Evolutionary conservation across 2,329 filamentous ascomycete species (phyloP), one percentile per base, ranked within the genome.

Genomic region (Talaromyces rugulosus): DNA sequence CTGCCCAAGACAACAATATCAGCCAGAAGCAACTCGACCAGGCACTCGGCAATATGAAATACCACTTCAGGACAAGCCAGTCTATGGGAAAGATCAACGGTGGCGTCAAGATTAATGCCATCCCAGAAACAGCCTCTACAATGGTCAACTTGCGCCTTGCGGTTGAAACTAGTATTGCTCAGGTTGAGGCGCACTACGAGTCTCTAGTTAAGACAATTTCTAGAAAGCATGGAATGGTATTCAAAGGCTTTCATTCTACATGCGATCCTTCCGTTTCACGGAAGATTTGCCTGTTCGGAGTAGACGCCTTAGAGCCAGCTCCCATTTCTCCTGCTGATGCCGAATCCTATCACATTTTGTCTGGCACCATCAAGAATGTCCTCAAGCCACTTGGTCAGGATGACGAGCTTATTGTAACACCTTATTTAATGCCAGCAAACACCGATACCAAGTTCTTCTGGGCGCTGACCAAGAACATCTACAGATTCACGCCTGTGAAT

Each of bases 141-240:
- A 77, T 80, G 1, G 77, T 86, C 47, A 86, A 86, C 68, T 82
- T 85, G 71, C 83, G 84, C 7, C 78, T 86, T 36, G 83, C 82
- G n/a, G 76, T 83, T n/a, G 82, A 84, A 63, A 79, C 83, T 64
- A 78, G 78, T 1, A 78, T 81, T 3, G 70, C 78, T 11, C 70
- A 75, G 28, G 74, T 84, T 2, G 79, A 78, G 63, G 69, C 75
- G 31, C 81, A 82, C 47, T 74, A 84, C 8, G 64, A 80, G 4
- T 68, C 77, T n/a, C 71, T 82, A 42, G 75, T 82, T 40, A 65
- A 72, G 55, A 77, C 80, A 1, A 74, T 84, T 47, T 78, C 81
- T 0, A 72, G 80, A 61, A 79, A 82, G 27, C 69, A 88, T 71
- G 54, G 62, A 12, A 67, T 70, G 64, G 30, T 56, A 23, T 68